These are phyloP conservation scores for Talinum fruticosum DNA, from an alignment of 148 eudicot genomes.

Conservation along the genomic window DNA sequence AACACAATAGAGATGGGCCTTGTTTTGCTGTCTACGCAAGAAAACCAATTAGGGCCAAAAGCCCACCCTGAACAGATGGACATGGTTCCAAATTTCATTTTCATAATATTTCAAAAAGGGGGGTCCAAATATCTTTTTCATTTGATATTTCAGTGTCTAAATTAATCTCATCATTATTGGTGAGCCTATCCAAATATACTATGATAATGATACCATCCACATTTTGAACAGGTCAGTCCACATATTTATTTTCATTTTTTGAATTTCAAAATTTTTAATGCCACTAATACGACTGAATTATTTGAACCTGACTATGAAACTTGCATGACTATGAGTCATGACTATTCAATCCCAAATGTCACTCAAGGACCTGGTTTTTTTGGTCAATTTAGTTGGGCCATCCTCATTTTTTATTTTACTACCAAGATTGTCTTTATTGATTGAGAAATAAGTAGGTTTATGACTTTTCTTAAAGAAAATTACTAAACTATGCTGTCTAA, in stretches of 20 bases:
- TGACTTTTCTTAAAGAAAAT: neutral
- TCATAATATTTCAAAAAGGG: too few species aligned
- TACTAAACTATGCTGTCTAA: too few species aligned
- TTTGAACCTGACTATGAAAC: neutral
- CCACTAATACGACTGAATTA: neutral
- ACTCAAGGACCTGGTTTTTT: neutral
- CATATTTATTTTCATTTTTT: neutral
- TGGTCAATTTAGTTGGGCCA: neutral
- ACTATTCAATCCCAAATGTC: neutral
- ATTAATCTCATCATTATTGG: too few species aligned
- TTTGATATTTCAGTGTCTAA: too few species aligned
- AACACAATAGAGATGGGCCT: too few species aligned
- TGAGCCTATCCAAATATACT: neutral
- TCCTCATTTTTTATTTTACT: neutral
- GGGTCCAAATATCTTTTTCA: too few species aligned
- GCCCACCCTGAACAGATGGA: too few species aligned
- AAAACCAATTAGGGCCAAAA: too few species aligned
- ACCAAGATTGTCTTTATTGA: neutral
- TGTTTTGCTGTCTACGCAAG: too few species aligned
- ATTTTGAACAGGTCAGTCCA: neutral
- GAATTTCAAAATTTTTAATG: neutral
- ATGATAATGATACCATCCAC: neutral
- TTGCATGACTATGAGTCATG: neutral
- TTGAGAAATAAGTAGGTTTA: neutral
- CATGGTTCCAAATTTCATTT: too few species aligned